Evolutionary conservation across 2,329 filamentous ascomycete species (phyloP).

Genomic region (Penicillium sp.): DNA sequence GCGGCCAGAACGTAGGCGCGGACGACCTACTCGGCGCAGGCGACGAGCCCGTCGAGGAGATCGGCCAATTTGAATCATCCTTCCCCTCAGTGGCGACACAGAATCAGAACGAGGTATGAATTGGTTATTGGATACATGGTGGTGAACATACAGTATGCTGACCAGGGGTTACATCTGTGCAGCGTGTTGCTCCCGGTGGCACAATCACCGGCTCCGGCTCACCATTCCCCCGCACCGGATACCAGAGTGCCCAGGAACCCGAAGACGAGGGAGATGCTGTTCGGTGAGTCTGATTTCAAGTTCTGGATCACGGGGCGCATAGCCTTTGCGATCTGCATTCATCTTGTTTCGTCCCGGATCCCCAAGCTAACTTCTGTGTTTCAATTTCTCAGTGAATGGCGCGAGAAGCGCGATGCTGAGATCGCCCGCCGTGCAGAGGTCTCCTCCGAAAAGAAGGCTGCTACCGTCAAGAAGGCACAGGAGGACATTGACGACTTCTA

Average conservation of each 20-base stretch:
- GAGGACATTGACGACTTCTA: slow-evolving; percentile 98
- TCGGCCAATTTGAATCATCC: slow-evolving; percentile 74
- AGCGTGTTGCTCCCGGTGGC: slow-evolving; percentile 72
- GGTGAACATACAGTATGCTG: slow-evolving; percentile 12
- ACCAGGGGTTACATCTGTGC: slow-evolving; percentile 17
- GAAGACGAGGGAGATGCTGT: slow-evolving; percentile 89
- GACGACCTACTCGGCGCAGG: slow-evolving; percentile 67
- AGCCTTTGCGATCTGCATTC: background rate
- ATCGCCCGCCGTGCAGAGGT: slow-evolving; percentile 82
- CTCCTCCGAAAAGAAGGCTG: slow-evolving; percentile 75
- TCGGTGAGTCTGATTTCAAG: slow-evolving; percentile 44
- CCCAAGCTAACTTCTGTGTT: slow-evolving; percentile 10
- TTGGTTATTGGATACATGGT: background rate
- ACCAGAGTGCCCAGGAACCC: slow-evolving; percentile 53
- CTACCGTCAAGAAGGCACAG: slow-evolving; percentile 84
- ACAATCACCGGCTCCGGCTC: slow-evolving; percentile 71
- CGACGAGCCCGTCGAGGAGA: slow-evolving; percentile 40
- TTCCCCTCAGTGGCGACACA: slow-evolving; percentile 79
- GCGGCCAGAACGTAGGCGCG: slow-evolving; percentile 59
- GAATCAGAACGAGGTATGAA: slow-evolving; percentile 65
- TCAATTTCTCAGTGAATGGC: slow-evolving; percentile 65
- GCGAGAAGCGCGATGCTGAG: slow-evolving; percentile 79
- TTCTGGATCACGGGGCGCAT: slow-evolving; percentile 7
- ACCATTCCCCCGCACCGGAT: slow-evolving; percentile 55
- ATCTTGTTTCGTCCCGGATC: background rate